Percentiles rank a stretch among this genome's conserved stretches.
Conservation (phyloP, 768 basidiomycete species). For the Tylopilus felleus region DNA sequence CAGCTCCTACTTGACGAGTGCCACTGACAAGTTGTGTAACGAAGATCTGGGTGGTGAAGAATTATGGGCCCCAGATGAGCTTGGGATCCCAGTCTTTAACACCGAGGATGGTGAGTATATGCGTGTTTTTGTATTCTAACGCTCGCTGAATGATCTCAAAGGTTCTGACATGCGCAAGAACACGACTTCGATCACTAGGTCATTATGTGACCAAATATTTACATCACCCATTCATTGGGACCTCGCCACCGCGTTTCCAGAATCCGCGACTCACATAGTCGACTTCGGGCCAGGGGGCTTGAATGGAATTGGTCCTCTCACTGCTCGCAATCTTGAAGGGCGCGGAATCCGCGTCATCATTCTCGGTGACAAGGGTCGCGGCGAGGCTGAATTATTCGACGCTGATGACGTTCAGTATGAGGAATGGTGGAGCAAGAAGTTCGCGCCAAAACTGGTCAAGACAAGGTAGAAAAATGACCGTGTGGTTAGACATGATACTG, state of each 20-base stretch:
- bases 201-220: slow-evolving; percentile 92
- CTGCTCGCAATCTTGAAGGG: slow-evolving; percentile 87
- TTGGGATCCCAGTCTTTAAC: slow-evolving; percentile 84
- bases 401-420: slow-evolving; percentile 65
- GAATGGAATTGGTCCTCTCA: slow-evolving; percentile 90
- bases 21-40: slow-evolving; percentile 70
- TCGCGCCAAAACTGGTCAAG: slow-evolving; percentile 79
- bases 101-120: slow-evolving; percentile 80
- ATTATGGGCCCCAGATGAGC: slow-evolving; percentile 64
- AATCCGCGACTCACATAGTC: slow-evolving; percentile 87
- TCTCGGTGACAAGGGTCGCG: slow-evolving; percentile 86
- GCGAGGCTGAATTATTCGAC: slow-evolving; percentile 82
- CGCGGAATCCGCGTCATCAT: slow-evolving; percentile 89
- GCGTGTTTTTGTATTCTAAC: slow-evolving; percentile 16
- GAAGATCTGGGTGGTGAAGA: slow-evolving; percentile 78
- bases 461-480: slow-evolving; percentile 56
- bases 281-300: slow-evolving; percentile 97
- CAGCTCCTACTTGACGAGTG: slow-evolving; percentile 75
- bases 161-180: slow-evolving; percentile 80
- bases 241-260: slow-evolving; percentile 85
- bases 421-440: slow-evolving; percentile 90
- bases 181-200: slow-evolving; percentile 73
- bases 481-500: background rate
- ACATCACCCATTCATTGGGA: slow-evolving; percentile 90
- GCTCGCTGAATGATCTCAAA: slow-evolving; percentile 32